Evolutionary conservation across 2,329 filamentous ascomycete species (phyloP).

Genomic region (Colletotrichum sp.): DNA sequence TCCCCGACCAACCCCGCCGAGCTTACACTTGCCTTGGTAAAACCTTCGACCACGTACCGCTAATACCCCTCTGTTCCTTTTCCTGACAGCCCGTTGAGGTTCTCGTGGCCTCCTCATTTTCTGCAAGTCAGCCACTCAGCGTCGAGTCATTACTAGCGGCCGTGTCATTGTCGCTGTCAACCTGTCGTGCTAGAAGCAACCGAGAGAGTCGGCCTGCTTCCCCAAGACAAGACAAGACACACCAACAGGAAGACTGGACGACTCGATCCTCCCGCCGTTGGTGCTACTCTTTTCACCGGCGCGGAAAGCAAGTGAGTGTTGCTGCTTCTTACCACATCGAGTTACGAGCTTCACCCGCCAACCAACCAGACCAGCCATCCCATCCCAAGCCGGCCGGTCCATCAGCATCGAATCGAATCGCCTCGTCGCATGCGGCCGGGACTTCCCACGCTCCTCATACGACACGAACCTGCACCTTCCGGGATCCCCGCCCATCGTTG

Average conservation of each 20-base stretch:
- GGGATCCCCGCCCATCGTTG: slow-evolving; percentile 1
- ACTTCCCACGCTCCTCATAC: slow-evolving; percentile 13
- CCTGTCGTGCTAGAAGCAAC: not conserved
- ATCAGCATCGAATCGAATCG: slow-evolving; percentile 11
- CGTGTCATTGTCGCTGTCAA: slow-evolving; percentile 4
- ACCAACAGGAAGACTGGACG: not conserved
- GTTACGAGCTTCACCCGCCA: not conserved
- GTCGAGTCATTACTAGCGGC: slow-evolving; percentile 16
- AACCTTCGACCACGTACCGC: not conserved
- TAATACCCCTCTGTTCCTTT: not conserved
- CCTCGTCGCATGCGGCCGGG: slow-evolving; percentile 11
- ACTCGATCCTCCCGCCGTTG: not conserved
- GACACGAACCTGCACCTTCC: slow-evolving; percentile 12
- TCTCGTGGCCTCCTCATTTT: not conserved
- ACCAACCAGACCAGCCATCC: not conserved
- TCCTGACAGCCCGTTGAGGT: not conserved
- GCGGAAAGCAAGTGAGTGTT: not conserved
- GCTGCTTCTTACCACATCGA: not conserved
- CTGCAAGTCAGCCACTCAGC: slow-evolving; percentile 1
- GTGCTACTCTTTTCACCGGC: not conserved
- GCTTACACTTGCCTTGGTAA: not conserved
- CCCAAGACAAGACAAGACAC: not conserved
- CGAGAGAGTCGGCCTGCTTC: not conserved
- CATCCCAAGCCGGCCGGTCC: not conserved
- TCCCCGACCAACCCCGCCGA: not conserved